A percentile compares a stretch with the other conserved stretches of the same genome.
These are phyloP conservation scores for Terfezia claveryi DNA, from an alignment of 495 filamentous ascomycete species.

Conservation along the genomic window DNA sequence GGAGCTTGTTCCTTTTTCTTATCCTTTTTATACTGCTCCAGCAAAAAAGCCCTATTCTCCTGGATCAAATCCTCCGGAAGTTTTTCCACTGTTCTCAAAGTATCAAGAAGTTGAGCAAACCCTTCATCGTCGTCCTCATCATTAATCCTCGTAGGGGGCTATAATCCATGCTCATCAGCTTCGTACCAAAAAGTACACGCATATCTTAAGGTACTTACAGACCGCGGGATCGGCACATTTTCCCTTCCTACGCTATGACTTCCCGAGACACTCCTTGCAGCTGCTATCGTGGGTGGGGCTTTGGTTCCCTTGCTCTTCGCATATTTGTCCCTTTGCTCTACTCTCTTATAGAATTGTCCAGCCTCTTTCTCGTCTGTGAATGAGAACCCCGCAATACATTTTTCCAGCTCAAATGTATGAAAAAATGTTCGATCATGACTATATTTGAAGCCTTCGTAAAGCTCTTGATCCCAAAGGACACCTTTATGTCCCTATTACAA, in stretches of 20 bases:
- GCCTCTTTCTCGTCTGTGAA: slow-evolving; percentile 95
- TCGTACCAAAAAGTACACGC: slow-evolving; percentile 27
- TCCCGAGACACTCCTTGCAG: slow-evolving; percentile 16
- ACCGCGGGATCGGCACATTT: slow-evolving; percentile 20
- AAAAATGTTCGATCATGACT: slow-evolving; percentile 94
- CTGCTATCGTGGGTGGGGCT: slow-evolving; percentile 12
- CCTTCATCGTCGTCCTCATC: slow-evolving; percentile 48
- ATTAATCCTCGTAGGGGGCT: slow-evolving; percentile 68
- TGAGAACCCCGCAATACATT: slow-evolving; percentile 69
- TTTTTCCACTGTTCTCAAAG: slow-evolving; percentile 39
- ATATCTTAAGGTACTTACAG: slow-evolving; percentile 37
- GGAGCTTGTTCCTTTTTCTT: slow-evolving; percentile 58
- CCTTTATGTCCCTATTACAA: slow-evolving; percentile 38
- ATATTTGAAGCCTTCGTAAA: slow-evolving; percentile 83
- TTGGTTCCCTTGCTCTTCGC: slow-evolving; percentile 17
- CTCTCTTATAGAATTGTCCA: slow-evolving; percentile 79
- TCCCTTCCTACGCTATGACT: slow-evolving; percentile 11
- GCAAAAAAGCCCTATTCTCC: not conserved
- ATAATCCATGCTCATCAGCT: slow-evolving; percentile 67
- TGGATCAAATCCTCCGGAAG: not conserved
- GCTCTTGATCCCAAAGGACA: slow-evolving; percentile 96
- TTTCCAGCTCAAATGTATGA: slow-evolving; percentile 86
- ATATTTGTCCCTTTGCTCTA: slow-evolving; percentile 29
- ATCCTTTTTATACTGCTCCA: slow-evolving; percentile 58
- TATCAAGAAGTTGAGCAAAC: slow-evolving; percentile 64